Evolutionary conservation across 2,329 filamentous ascomycete species (phyloP).

Genomic region (Geosmithia putterillii): DNA sequence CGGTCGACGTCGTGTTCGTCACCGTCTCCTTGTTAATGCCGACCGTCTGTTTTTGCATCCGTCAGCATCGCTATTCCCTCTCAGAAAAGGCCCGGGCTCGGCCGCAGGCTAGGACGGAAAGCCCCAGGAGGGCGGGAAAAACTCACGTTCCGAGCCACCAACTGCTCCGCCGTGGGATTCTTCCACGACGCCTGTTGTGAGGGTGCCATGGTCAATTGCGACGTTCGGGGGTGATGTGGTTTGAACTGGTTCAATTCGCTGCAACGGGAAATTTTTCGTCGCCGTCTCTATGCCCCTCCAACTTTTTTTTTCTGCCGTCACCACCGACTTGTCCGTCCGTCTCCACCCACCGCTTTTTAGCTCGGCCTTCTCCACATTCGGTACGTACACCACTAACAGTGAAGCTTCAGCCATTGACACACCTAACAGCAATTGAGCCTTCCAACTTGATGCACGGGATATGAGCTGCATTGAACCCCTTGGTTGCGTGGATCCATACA

Average conservation of each 20-base stretch:
- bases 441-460: no score
- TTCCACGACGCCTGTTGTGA: conserved; percentile 20
- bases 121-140: not conserved
- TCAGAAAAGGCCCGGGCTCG: not conserved
- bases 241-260: not conserved
- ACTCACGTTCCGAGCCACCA: conserved; percentile 48
- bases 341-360: no score
- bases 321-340: no score
- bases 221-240: not conserved
- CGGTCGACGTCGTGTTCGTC: conserved; percentile 75
- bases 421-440: no score
- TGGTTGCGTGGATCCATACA: no score
- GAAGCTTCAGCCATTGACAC: no score
- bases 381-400: no score
- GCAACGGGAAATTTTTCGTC: conserved; percentile 13
- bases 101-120: not conserved
- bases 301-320: conserved; percentile 5
- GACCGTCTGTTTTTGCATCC: conserved; percentile 51
- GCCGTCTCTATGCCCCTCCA: conserved; percentile 12
- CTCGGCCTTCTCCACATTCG: no score
- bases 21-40: conserved; percentile 84
- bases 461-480: no score
- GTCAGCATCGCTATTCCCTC: not conserved
- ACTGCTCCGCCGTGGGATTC: conserved; percentile 39
- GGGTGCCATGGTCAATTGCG: conserved; percentile 16